These are phyloP conservation scores for Aspergillus quadrilineatus DNA, from an alignment of 2,329 filamentous ascomycete genomes.

Conservation along the genomic window DNA sequence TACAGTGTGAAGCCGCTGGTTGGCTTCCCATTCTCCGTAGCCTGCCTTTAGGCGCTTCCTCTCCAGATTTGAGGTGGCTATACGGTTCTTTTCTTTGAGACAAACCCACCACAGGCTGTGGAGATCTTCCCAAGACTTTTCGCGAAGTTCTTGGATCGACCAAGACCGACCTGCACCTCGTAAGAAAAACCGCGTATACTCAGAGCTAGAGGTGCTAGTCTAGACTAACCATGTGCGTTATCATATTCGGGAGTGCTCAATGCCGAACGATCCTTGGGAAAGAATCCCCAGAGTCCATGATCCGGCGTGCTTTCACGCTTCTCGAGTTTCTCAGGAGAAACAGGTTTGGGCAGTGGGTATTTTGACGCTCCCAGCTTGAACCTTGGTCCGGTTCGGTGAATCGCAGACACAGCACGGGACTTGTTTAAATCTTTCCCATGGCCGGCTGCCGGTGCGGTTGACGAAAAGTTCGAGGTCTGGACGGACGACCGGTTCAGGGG, in stretches of 20 bases:
- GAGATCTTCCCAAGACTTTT: slow-evolving; percentile 91
- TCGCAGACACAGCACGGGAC: slow-evolving; percentile 75
- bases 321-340: slow-evolving; percentile 53
- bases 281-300: slow-evolving; percentile 93
- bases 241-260: slow-evolving; percentile 72
- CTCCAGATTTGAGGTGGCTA: slow-evolving; percentile 75
- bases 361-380: slow-evolving; percentile 73
- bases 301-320: slow-evolving; percentile 60
- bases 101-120: slow-evolving; percentile 95
- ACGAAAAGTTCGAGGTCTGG: slow-evolving; percentile 48
- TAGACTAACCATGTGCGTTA: slow-evolving; percentile 60
- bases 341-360: slow-evolving; percentile 71
- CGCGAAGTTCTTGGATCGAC: slow-evolving; percentile 79
- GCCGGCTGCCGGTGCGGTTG: slow-evolving; percentile 53
- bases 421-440: slow-evolving; percentile 72
- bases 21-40: slow-evolving; percentile 70
- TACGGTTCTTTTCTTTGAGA: slow-evolving; percentile 82
- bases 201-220: not conserved
- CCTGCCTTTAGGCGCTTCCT: slow-evolving; percentile 65
- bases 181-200: slow-evolving; percentile 16
- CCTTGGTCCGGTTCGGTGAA: slow-evolving; percentile 73
- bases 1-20: slow-evolving; percentile 66
- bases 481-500: slow-evolving; percentile 31
- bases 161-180: slow-evolving; percentile 65
- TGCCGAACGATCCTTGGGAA: slow-evolving; percentile 67